Evolutionary conservation across 1,139 yeast species (phyloP).

Genomic region (Taphrina deformans): DNA sequence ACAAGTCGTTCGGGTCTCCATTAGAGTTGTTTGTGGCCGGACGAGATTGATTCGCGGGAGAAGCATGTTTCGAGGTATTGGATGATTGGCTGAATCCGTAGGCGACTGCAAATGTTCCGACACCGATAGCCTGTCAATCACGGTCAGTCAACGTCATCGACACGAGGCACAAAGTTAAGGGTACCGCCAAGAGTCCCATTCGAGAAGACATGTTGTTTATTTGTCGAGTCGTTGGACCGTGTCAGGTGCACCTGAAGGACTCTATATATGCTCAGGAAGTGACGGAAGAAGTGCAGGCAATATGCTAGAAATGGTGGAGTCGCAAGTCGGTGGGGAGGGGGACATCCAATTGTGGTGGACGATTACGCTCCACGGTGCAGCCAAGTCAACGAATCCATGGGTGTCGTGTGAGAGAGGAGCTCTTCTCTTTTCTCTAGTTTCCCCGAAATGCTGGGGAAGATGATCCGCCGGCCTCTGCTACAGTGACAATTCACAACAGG

Average conservation of each 20-base stretch:
- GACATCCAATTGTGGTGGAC: too few species aligned
- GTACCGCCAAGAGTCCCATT: conserved; percentile 22
- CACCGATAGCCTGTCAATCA: conserved; percentile 1
- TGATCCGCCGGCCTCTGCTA: neutral
- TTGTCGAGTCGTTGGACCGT: neutral
- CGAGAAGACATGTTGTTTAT: conserved; percentile 10
- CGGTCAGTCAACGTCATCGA: neutral
- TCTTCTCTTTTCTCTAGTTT: neutral
- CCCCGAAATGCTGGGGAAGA: neutral
- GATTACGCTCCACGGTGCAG: neutral
- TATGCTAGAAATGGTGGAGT: neutral
- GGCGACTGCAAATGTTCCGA: conserved; percentile 3
- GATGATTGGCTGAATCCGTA: conserved; percentile 10
- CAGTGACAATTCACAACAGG: too few species aligned
- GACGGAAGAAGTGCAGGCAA: neutral
- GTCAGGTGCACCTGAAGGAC: neutral
- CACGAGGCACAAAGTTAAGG: neutral
- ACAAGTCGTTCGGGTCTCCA: conserved; percentile 8
- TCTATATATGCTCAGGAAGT: neutral
- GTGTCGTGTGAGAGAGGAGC: neutral
- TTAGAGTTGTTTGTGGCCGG: conserved; percentile 6
- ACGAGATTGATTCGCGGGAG: conserved; percentile 30
- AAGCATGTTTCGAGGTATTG: conserved; percentile 23
- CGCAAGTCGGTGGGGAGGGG: neutral
- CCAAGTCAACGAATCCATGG: neutral